Evolutionary conservation across 1,284 basidiomycete genomes (phyloP).

Genomic region (Apiotrichum gracile): DNA sequence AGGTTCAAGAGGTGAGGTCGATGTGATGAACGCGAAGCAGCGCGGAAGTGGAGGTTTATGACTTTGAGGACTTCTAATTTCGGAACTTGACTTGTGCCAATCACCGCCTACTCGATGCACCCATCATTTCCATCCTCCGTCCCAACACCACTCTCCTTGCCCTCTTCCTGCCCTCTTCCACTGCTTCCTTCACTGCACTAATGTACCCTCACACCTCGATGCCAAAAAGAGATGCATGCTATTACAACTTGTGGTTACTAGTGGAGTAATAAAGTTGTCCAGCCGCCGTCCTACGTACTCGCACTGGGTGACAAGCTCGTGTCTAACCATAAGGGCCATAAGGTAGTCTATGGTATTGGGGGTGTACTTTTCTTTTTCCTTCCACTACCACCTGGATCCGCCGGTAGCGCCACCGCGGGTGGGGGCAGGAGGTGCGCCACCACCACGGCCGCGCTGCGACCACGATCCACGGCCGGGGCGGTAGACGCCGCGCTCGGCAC

Average conservation of each 20-base stretch:
- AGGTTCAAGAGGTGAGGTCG: too few relatives aligned
- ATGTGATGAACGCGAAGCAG: too few relatives aligned
- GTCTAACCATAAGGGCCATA: too few relatives aligned
- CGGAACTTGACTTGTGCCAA: neutral
- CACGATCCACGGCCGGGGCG: conserved; percentile 55
- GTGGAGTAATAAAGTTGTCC: neutral
- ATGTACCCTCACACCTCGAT: neutral
- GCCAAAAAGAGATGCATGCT: conserved; percentile 1
- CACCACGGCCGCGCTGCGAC: conserved; percentile 28
- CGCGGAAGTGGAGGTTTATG: neutral
- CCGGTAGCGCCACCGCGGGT: neutral
- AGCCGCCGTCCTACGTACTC: too few relatives aligned
- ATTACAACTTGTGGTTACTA: neutral
- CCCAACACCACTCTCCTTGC: too few relatives aligned
- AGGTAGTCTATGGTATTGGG: neutral
- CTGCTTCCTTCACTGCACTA: too few relatives aligned
- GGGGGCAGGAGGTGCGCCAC: neutral
- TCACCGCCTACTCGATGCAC: too few relatives aligned
- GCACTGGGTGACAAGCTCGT: too few relatives aligned
- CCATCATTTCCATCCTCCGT: too few relatives aligned
- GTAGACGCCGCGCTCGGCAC: conserved; percentile 3
- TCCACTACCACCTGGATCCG: conserved; percentile 2
- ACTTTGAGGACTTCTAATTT: neutral
- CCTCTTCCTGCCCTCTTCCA: too few relatives aligned
- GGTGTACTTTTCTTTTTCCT: neutral